Conservation (phyloP, 2,329 filamentous ascomycete genomes). For the Colletotrichum ledebouriae region DNA sequence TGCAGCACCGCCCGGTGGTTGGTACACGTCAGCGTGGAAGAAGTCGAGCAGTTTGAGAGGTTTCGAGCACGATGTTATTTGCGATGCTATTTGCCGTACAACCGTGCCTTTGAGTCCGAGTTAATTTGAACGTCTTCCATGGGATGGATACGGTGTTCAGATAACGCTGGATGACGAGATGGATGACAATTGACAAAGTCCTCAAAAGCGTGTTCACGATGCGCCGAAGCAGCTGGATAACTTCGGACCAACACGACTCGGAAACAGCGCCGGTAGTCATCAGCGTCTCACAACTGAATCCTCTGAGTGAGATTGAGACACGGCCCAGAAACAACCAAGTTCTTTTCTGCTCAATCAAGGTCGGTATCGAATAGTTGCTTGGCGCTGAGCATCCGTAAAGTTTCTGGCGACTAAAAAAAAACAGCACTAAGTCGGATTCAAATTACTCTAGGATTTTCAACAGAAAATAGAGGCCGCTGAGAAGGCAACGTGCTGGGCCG, state of each 20-base stretch:
- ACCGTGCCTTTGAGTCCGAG: not conserved
- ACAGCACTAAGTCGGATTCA: too few relatives aligned
- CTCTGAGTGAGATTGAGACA: not conserved
- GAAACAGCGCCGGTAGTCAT: not conserved
- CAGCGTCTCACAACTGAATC: not conserved
- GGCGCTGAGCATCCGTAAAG: too few relatives aligned
- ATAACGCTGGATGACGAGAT: conserved; percentile 3
- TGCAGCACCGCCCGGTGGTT: conserved; percentile 13
- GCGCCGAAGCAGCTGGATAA: not conserved
- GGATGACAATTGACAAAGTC: conserved; percentile 17
- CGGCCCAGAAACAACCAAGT: not conserved
- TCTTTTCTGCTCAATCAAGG: too few relatives aligned
- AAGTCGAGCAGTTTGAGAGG: not conserved
- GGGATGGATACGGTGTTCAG: conserved; percentile 13
- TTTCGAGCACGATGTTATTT: conserved; percentile 16
- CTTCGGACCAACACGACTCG: conserved; percentile 11
- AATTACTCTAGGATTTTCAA: not conserved
- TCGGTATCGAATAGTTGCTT: not conserved
- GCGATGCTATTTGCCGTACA: conserved; percentile 8
- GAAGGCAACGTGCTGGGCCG: too few relatives aligned
- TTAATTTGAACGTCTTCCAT: not conserved
- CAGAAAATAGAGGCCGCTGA: too few relatives aligned
- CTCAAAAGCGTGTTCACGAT: conserved; percentile 4
- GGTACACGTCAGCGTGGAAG: conserved; percentile 16
- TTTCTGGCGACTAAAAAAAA: too few relatives aligned